Evolutionary conservation across 495 filamentous ascomycete species (phyloP).

Genomic region (Extremus antarcticus): DNA sequence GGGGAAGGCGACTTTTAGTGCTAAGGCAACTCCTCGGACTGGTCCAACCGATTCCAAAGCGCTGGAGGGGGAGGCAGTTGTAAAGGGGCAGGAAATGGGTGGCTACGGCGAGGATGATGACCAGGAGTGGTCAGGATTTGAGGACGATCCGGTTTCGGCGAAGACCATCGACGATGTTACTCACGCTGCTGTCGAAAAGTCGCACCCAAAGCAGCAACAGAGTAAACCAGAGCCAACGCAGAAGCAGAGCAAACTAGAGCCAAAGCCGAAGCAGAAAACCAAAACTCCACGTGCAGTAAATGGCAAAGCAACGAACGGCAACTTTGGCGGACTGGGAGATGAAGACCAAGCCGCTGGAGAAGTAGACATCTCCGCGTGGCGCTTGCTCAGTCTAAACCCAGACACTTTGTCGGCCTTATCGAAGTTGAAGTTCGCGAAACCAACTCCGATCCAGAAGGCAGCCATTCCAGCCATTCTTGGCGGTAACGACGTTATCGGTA

Average conservation of each 20-base stretch:
- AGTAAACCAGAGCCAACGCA: constrained; percentile 1
- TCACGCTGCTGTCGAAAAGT: too few species aligned
- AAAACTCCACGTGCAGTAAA: background rate
- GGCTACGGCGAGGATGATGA: background rate
- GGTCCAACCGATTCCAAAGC: background rate
- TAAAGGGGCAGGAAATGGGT: background rate
- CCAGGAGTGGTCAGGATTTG: constrained; percentile 47
- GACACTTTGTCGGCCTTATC: constrained; percentile 61
- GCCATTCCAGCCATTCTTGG: constrained; percentile 67
- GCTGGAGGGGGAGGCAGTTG: too few species aligned
- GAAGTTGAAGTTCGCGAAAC: constrained; percentile 63
- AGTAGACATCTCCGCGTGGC: constrained; percentile 63
- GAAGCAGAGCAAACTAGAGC: background rate
- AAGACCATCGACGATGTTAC: too few species aligned
- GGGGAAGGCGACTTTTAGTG: constrained; percentile 37
- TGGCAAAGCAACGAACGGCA: background rate
- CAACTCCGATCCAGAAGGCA: constrained; percentile 65
- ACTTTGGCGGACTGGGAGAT: background rate
- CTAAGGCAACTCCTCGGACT: constrained; percentile 2
- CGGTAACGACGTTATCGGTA: constrained; percentile 68
- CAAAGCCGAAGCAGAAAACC: background rate
- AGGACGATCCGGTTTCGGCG: constrained; percentile 24
- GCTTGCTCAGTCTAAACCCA: constrained; percentile 55
- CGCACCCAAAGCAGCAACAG: constrained; percentile 2
- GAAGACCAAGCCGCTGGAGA: constrained; percentile 26